Conservation (phyloP, 495 filamentous ascomycete species). For the Annulohypoxylon maeteangense region DNA sequence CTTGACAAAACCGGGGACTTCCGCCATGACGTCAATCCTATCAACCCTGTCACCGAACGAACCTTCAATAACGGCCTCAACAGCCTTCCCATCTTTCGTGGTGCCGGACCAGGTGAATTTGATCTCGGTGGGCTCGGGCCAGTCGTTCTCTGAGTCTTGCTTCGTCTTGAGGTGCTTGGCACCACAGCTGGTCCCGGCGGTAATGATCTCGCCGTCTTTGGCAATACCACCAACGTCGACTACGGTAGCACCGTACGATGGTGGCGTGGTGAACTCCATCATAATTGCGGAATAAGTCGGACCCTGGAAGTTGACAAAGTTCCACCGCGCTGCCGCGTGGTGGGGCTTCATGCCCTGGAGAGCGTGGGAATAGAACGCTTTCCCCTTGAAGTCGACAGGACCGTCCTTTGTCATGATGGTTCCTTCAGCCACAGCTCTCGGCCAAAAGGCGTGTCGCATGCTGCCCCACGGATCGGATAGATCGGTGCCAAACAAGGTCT, state of each 20-base stretch:
- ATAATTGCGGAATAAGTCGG: slow-evolving; percentile 85
- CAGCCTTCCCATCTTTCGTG: slow-evolving; percentile 76
- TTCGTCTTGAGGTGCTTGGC: slow-evolving; percentile 74
- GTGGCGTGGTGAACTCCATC: slow-evolving; percentile 98
- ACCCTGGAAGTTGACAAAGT: slow-evolving; percentile 90
- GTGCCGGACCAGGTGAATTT: slow-evolving; percentile 83
- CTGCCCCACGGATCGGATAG: slow-evolving; percentile 86
- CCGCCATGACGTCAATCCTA: slow-evolving; percentile 93
- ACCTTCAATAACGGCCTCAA: slow-evolving; percentile 75
- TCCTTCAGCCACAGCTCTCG: slow-evolving; percentile 81
- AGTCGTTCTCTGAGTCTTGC: slow-evolving; percentile 80
- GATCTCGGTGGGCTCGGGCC: slow-evolving; percentile 83
- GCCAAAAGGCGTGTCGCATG: slow-evolving; percentile 94
- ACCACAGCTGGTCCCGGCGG: slow-evolving; percentile 70
- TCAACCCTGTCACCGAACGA: slow-evolving; percentile 76
- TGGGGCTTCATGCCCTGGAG: slow-evolving; percentile 99
- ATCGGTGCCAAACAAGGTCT: slow-evolving; percentile 85
- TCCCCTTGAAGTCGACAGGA: slow-evolving; percentile 83
- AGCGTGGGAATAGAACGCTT: slow-evolving; percentile 79
- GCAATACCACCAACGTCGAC: slow-evolving; percentile 86
- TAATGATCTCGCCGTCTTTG: slow-evolving; percentile 82
- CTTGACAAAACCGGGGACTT: slow-evolving; percentile 96
- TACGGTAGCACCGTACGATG: slow-evolving; percentile 88
- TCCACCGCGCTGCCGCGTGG: slow-evolving; percentile 94
- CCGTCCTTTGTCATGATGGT: slow-evolving; percentile 85